Base-by-base conservation (phyloP, 352 stramenopile species). In the Phytophthora fragariaefolia region DNA sequence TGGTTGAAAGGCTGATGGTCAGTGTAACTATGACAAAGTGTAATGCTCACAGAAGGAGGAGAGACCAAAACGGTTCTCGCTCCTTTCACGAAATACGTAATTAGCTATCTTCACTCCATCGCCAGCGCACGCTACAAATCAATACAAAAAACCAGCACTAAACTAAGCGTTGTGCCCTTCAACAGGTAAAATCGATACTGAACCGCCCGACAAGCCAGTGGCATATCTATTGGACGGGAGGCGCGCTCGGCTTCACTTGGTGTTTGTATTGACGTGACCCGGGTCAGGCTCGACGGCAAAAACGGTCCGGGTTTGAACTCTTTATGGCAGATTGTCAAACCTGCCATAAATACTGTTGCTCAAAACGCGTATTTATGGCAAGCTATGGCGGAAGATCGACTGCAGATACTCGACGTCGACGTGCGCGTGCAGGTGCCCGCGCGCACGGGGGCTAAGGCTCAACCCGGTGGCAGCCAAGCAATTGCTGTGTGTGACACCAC, bases 21-120 rank as follows among this genome's bases (percentile, higher is more conserved):
- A 87, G 79, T 87, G 79, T 87, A 87, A 87, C 79, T 87, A 87
- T 87, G 79, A 87, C 79, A 87, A 80, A 83, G 50, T 76, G 66
- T 78, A 74, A 48, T 77, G 74, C 74, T 85, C 77, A 85, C 69
- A 79, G 69, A 85, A 85, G 69, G 55, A 68, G 60, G 54, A 70
- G 72, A 69, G 36, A 69, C 77, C 77, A 80, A 83, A 71, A 85
- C 77, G 72, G 74, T 55, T 54, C 74, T 73, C 66, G 34, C 56
- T 63, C 65, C 73, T 83, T 80, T 85, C 77, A 80, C 77, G 3
- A 65, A 51, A 26, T 71, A 80, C 64, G 51, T 50, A 67, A 66
- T 80, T 73, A 55, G 50, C 9, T 82, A 76, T 85, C 77, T 75
- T 85, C 77, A 85, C 66, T 76, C 77, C 77, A 85, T 85, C 68